phyloP scores from a whole-genome alignment of 169 alveolate genomes.

The Eimeria tenella region DNA sequence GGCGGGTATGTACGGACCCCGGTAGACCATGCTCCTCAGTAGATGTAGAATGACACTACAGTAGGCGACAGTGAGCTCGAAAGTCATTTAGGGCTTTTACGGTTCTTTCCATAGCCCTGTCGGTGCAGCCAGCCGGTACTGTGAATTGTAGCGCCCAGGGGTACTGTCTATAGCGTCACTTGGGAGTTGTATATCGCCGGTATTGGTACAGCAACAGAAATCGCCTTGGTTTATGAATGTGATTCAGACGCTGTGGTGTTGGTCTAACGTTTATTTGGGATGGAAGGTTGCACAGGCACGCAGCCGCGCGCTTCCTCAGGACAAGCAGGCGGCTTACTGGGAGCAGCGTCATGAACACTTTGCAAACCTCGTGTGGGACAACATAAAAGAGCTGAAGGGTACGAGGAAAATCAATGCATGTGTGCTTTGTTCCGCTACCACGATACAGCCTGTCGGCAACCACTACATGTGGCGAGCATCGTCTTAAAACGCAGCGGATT shows the following conservation, averaged over 20 bases:
- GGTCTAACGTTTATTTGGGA: constrained; percentile 89
- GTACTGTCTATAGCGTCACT: neutral
- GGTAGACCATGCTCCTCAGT: no score
- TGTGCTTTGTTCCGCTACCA: no score
- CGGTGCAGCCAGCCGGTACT: no score
- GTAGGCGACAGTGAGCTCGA: no score
- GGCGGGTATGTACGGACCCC: constrained; percentile 13
- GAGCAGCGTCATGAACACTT: constrained; percentile 91
- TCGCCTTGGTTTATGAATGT: neutral
- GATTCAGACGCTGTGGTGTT: constrained; percentile 89
- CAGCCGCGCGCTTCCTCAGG: constrained; percentile 85
- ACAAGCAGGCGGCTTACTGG: constrained; percentile 91
- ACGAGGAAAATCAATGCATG: neutral
- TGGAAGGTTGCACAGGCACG: constrained; percentile 89
- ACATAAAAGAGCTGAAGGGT: constrained; percentile 90
- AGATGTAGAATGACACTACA: no score
- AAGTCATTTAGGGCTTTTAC: no score
- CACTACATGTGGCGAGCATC: no score
- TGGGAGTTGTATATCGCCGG: neutral
- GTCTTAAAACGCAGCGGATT: no score
- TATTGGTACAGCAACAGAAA: neutral
- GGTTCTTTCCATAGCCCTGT: no score
- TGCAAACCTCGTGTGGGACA: constrained; percentile 91
- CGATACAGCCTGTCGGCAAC: no score
- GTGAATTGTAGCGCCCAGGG: no score